Conservation (phyloP, 225 moss, liverwort and hornwort genomes). For the Pleurozium schreberi region DNA sequence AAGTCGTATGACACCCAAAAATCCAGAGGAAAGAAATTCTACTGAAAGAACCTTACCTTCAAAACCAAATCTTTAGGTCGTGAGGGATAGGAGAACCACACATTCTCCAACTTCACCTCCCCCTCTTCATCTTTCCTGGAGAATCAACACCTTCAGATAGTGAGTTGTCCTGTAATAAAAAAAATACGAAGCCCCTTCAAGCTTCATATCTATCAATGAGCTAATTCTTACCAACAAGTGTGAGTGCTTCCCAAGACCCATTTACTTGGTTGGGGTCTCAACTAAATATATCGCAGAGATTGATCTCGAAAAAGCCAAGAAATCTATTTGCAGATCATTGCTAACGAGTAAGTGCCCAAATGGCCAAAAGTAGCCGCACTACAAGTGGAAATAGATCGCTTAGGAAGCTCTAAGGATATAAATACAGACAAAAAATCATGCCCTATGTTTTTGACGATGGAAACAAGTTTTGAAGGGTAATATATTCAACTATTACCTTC, state of each 20-base stretch:
- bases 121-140: conserved; percentile 61
- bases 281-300: not conserved
- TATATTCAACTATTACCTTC: not conserved
- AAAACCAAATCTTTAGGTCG: conserved; percentile 83
- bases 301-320: not conserved
- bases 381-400: not conserved
- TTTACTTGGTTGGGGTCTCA: not conserved
- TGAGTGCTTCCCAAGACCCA: not conserved
- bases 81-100: conserved; percentile 98
- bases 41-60: conserved; percentile 32
- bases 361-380: not conserved
- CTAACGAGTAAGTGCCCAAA: not conserved
- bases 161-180: not conserved
- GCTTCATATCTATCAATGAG: not conserved
- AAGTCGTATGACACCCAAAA: not conserved
- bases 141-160: not conserved
- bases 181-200: not conserved
- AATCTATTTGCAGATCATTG: not conserved
- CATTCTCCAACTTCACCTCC: conserved; percentile 76
- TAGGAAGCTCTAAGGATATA: not conserved
- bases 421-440: not conserved
- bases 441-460: not conserved
- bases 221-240: not conserved
- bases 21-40: not conserved
- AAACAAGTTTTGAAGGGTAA: not conserved